A percentile compares a stretch with the other conserved stretches of the same genome.
Conservation (phyloP, 1,284 basidiomycete genomes). For the Ceratobasidium sp. region DNA sequence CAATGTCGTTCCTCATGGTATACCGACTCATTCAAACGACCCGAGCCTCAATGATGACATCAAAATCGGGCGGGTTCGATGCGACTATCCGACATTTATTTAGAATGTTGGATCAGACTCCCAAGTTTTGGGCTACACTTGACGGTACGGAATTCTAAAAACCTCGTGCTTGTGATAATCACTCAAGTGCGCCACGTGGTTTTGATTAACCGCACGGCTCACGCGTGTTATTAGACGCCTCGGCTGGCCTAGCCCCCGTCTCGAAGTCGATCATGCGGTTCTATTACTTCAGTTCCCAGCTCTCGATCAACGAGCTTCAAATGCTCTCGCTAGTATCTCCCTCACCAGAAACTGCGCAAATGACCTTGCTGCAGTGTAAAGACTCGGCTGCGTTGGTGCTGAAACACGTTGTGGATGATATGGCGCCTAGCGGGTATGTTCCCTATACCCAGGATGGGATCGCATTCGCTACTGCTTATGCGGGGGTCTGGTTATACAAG, state of each 20-base stretch:
- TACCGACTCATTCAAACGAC: constrained; percentile 22
- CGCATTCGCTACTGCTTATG: constrained; percentile 33
- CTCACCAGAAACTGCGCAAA: neutral
- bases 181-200: too few relatives aligned
- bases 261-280: constrained; percentile 36
- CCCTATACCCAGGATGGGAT: constrained; percentile 35
- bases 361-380: constrained; percentile 6
- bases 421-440: constrained; percentile 32
- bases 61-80: constrained; percentile 31
- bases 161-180: too few relatives aligned
- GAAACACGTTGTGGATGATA: constrained; percentile 19
- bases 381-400: constrained; percentile 25
- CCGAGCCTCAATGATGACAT: constrained; percentile 28
- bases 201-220: too few relatives aligned
- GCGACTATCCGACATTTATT: constrained; percentile 27
- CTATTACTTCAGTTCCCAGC: constrained; percentile 28
- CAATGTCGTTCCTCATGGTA: constrained; percentile 27
- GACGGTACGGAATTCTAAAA: constrained; percentile 7
- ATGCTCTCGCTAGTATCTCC: constrained; percentile 31
- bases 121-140: constrained; percentile 31
- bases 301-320: constrained; percentile 29
- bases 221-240: constrained; percentile 16
- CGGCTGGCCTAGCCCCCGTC: constrained; percentile 32
- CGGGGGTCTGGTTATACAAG: constrained; percentile 39
- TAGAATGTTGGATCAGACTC: constrained; percentile 20